phyloP scores from a whole-genome alignment of 768 basidiomycete genomes.

The Zangia roseola region DNA sequence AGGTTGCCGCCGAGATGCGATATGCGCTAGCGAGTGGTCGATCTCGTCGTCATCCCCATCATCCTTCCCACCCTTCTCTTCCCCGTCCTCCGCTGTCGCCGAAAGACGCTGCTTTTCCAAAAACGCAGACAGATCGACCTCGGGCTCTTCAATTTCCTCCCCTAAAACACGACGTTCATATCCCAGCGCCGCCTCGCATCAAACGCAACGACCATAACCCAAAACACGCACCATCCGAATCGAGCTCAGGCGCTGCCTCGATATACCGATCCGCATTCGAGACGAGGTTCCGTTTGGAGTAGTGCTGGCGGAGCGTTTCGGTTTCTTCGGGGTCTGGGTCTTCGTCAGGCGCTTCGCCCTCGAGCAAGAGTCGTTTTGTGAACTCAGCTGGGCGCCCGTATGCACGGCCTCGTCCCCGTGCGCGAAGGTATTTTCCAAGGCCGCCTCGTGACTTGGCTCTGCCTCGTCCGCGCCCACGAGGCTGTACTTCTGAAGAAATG shows the following conservation, averaged over 20 bases:
- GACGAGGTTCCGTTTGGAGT: constrained; percentile 55
- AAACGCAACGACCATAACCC: neutral
- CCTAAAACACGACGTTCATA: constrained; percentile 31
- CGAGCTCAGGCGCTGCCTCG: constrained; percentile 67
- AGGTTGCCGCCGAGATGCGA: constrained; percentile 35
- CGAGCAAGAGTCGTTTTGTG: constrained; percentile 55
- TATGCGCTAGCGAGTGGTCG: constrained; percentile 55
- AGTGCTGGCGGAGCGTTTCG: constrained; percentile 49
- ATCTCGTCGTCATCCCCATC: constrained; percentile 41
- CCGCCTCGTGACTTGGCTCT: constrained; percentile 64
- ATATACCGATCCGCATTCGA: constrained; percentile 74
- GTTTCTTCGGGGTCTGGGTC: constrained; percentile 45
- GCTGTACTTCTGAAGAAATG: constrained; percentile 7
- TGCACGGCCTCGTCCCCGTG: constrained; percentile 61
- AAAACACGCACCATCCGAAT: constrained; percentile 57
- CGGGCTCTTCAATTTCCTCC: constrained; percentile 65
- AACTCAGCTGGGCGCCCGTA: constrained; percentile 67
- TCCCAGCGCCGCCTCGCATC: no score
- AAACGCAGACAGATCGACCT: constrained; percentile 69
- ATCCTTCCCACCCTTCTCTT: neutral
- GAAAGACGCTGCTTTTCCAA: constrained; percentile 60
- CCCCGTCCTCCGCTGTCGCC: constrained; percentile 22
- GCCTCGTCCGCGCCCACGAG: constrained; percentile 43
- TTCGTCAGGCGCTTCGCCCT: constrained; percentile 45
- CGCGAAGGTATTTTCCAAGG: constrained; percentile 71